Conservation (phyloP, 768 basidiomycete species). For the Clitopilus hobsonii region DNA sequence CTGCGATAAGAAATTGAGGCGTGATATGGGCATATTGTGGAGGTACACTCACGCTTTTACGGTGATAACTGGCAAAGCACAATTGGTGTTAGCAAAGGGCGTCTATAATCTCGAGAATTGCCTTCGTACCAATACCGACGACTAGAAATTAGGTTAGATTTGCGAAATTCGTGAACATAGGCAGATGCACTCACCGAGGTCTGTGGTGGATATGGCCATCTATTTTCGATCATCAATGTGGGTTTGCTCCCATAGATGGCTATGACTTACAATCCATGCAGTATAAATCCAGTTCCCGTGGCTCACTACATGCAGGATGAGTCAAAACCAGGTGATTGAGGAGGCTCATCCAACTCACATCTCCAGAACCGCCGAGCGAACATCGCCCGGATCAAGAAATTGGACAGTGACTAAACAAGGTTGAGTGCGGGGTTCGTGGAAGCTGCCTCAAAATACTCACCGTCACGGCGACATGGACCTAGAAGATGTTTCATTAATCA, state of each 20-base stretch:
- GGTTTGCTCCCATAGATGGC: background rate
- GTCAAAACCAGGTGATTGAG: background rate
- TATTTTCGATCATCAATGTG: conserved; percentile 6
- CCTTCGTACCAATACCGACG: conserved; percentile 9
- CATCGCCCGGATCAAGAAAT: conserved; percentile 47
- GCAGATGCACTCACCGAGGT: conserved; percentile 41
- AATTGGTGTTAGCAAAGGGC: conserved; percentile 9
- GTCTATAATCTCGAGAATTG: no score
- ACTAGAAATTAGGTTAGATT: conserved; percentile 1
- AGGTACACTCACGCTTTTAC: conserved; percentile 39
- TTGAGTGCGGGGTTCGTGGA: background rate
- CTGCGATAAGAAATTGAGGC: conserved; percentile 16
- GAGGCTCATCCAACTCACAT: conserved; percentile 28
- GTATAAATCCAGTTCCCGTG: conserved; percentile 37
- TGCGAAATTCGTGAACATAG: background rate
- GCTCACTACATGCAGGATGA: conserved; percentile 32
- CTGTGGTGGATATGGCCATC: conserved; percentile 34
- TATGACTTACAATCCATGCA: conserved; percentile 34
- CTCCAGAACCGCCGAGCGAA: conserved; percentile 47
- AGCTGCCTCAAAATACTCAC: conserved; percentile 24
- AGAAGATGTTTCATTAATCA: background rate
- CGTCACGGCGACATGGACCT: conserved; percentile 54
- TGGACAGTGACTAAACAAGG: conserved; percentile 35
- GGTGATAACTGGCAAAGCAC: conserved; percentile 36
- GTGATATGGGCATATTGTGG: background rate